Conservation (phyloP, 768 basidiomycete genomes). For the Podaxis sp. region DNA sequence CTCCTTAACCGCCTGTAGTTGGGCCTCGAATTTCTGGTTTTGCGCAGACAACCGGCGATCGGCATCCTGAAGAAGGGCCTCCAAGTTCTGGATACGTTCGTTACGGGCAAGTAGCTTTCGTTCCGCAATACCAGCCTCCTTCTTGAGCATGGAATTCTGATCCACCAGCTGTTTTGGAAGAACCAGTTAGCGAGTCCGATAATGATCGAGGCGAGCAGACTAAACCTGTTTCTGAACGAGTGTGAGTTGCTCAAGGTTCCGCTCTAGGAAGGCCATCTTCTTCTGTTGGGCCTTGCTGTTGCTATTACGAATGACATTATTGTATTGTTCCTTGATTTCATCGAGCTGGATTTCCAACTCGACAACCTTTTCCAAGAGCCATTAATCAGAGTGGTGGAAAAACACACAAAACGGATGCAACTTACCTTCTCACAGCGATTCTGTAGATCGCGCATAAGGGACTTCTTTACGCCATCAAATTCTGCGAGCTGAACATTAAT, state of each 20-base stretch:
- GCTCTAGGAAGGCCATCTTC: slow-evolving; percentile 98
- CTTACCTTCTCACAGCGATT: slow-evolving; percentile 98
- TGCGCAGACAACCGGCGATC: slow-evolving; percentile 90
- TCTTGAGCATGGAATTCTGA: slow-evolving; percentile 96
- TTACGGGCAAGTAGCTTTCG: slow-evolving; percentile 95
- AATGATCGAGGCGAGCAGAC: slow-evolving; percentile 12
- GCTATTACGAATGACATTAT: slow-evolving; percentile 96
- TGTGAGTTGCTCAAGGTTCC: slow-evolving; percentile 93
- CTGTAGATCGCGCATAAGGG: slow-evolving; percentile 96
- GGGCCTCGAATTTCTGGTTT: slow-evolving; percentile 94
- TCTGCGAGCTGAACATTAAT: slow-evolving; percentile 98
- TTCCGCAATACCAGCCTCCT: slow-evolving; percentile 96
- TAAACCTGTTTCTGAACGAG: slow-evolving; percentile 94
- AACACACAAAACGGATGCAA: not conserved
- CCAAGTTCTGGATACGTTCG: slow-evolving; percentile 96
- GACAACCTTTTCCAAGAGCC: slow-evolving; percentile 68
- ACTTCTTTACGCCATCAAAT: slow-evolving; percentile 98
- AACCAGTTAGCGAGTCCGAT: slow-evolving; percentile 16
- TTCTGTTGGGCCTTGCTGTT: slow-evolving; percentile 98
- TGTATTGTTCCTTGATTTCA: slow-evolving; percentile 98
- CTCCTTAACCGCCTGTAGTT: slow-evolving; percentile 89
- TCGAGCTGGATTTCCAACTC: slow-evolving; percentile 98
- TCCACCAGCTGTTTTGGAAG: slow-evolving; percentile 77
- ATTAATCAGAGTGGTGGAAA: not conserved
- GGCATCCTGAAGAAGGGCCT: slow-evolving; percentile 88